Base-by-base conservation (phyloP, 148 eudicot species). In the Linanthus parryae region DNA sequence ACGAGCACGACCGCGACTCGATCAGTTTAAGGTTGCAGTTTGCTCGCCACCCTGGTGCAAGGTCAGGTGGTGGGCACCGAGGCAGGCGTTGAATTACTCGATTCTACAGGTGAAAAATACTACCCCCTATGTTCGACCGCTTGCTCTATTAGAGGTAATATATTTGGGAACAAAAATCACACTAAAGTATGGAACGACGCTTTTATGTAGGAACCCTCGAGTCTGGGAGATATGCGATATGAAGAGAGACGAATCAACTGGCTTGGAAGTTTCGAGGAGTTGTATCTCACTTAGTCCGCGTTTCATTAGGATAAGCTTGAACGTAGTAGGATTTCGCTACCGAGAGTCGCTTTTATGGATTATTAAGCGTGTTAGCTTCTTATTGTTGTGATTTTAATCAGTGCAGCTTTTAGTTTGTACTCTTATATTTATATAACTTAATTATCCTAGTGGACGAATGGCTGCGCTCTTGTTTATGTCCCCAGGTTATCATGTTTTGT, bases 31-130 rank as follows among this genome's bases (percentile, higher is more conserved):
- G 83, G 83, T 68, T 88, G 59, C 92, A 83, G 56, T 88, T 78
- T 62, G 88, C 88, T 73, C 96, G 96, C 73, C 34, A 73, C 68
- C 88, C 96, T 74, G 96, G 91, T 73, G 84, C 81, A 26, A 83
- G 83, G 72, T 68, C 88, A 69, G 81, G 83, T 61, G 79, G 89
- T 59, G 88, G 92, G 73, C 81, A 66, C 62, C 96, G 96, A 31
- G 77, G 96, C 47, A 88, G 62, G 54, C 83, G 86, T 69, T 85
- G 73, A 85, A 39, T 33, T 57, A 53, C 57, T 46, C 44, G 30
- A 31, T 53, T 45, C 52, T 62, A 64, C 88, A 81, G 88, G 88
- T 82, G 84, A 81, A 46, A 16, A 67, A 41, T 41, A 63, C 63
- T 69, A 68, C 48, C 56, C 47, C 57, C 48, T 64, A 56, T 76